A percentile compares a stretch with the other conserved stretches of the same genome.
Evolutionary conservation across 2,329 filamentous ascomycete genomes (phyloP).

Genomic region (Exophiala calicioides): DNA sequence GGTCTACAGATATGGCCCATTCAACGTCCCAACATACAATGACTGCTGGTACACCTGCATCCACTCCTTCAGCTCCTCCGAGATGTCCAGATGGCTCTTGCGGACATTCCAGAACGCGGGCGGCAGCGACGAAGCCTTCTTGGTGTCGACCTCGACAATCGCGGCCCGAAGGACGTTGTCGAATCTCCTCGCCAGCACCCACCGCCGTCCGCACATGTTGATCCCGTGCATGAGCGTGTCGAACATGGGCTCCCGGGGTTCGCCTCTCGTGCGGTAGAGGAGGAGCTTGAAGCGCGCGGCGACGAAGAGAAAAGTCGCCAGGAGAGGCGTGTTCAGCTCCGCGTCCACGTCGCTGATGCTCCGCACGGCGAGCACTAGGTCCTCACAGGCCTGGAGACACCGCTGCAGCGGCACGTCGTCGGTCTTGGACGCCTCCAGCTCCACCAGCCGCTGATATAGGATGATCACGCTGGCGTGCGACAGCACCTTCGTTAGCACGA

Average conservation of each 20-base stretch:
- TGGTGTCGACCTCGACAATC: constrained; percentile 26
- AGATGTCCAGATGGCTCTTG: constrained; percentile 28
- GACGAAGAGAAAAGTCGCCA: constrained; percentile 25
- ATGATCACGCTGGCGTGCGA: constrained; percentile 28
- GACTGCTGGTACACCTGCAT: constrained; percentile 20
- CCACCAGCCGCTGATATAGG: constrained; percentile 26
- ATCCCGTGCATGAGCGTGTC: constrained; percentile 31
- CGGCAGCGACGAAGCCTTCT: constrained; percentile 7
- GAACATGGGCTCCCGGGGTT: constrained; percentile 24
- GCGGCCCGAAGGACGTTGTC: constrained; percentile 30
- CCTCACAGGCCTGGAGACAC: constrained; percentile 28
- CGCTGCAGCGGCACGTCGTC: constrained; percentile 22
- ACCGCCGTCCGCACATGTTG: constrained; percentile 31
- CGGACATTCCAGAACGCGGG: constrained; percentile 22
- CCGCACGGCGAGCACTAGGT: constrained; percentile 24
- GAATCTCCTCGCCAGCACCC: constrained; percentile 27
- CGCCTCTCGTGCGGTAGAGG: constrained; percentile 18
- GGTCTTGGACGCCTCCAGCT: constrained; percentile 11
- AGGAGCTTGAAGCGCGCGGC: constrained; percentile 28
- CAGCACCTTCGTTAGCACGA: constrained; percentile 26
- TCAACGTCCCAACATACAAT: constrained; percentile 23
- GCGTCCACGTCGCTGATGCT: constrained; percentile 30
- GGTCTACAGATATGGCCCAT: constrained; percentile 21
- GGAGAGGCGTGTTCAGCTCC: constrained; percentile 28
- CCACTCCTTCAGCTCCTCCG: constrained; percentile 29